Evolutionary conservation across 495 filamentous ascomycete species (phyloP).

Genomic region (Saxophila tyrrhenica): DNA sequence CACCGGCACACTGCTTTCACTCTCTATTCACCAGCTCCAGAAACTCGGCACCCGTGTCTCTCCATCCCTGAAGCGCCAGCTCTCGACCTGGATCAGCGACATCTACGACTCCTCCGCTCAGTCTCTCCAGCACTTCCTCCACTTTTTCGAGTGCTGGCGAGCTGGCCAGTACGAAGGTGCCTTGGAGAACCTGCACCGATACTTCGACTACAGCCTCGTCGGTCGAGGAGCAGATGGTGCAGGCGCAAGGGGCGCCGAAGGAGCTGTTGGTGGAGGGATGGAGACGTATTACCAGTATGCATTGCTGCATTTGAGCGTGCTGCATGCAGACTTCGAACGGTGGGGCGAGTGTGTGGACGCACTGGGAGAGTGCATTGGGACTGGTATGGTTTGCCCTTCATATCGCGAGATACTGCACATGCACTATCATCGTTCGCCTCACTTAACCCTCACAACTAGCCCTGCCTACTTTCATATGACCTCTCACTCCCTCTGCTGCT

Average conservation of each 20-base stretch:
- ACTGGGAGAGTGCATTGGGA: constrained; percentile 85
- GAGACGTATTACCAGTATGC: constrained; percentile 92
- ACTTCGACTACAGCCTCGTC: constrained; percentile 65
- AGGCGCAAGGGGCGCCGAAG: not conserved
- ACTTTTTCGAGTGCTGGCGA: constrained; percentile 79
- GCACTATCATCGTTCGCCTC: too few species aligned
- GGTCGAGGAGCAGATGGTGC: constrained; percentile 1
- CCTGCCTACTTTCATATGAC: too few species aligned
- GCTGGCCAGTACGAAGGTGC: constrained; percentile 82
- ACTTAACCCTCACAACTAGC: too few species aligned
- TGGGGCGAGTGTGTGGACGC: constrained; percentile 81
- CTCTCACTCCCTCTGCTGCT: too few species aligned
- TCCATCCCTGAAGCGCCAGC: not conserved
- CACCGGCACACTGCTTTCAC: constrained; percentile 6
- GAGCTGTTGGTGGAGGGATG: constrained; percentile 53
- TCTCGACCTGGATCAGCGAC: constrained; percentile 9
- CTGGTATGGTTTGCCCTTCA: constrained; percentile 23
- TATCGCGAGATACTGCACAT: not conserved
- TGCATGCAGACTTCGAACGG: constrained; percentile 93
- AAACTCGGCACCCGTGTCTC: constrained; percentile 14
- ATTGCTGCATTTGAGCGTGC: constrained; percentile 80
- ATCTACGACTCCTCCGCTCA: constrained; percentile 3
- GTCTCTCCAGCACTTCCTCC: constrained; percentile 16
- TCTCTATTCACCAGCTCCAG: constrained; percentile 15
- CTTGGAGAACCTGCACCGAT: constrained; percentile 85